A percentile compares a stretch with the other conserved stretches of the same genome.
These are phyloP conservation scores for Botrytis cinerea DNA, from an alignment of 2,329 filamentous ascomycete genomes.

Conservation along the genomic window DNA sequence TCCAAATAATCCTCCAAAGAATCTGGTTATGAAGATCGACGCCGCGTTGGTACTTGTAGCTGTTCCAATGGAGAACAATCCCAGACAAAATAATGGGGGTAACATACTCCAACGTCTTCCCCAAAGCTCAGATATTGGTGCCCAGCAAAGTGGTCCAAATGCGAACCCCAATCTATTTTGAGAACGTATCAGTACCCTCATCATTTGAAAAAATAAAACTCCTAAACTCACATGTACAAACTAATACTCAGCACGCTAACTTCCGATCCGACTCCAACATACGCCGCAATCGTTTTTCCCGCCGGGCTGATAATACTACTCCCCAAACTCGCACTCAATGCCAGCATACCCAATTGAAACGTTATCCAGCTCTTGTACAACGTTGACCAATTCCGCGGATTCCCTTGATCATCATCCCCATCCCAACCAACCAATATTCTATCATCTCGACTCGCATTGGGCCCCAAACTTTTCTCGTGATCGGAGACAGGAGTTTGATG, in stretches of 20 bases:
- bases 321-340: slow-evolving; percentile 51
- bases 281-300: slow-evolving; percentile 45
- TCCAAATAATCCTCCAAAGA: slow-evolving; percentile 65
- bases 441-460: slow-evolving; percentile 49
- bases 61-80: slow-evolving; percentile 62
- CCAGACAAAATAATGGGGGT: slow-evolving; percentile 57
- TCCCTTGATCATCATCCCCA: slow-evolving; percentile 43
- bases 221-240: slow-evolving; percentile 46
- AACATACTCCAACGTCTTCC: slow-evolving; percentile 62
- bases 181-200: slow-evolving; percentile 3
- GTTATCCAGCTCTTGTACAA: slow-evolving; percentile 51
- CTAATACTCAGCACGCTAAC: slow-evolving; percentile 49
- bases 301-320: slow-evolving; percentile 54
- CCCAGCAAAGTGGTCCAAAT: slow-evolving; percentile 60
- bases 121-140: slow-evolving; percentile 63
- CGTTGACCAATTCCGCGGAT: slow-evolving; percentile 51
- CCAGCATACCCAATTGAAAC: slow-evolving; percentile 51
- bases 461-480: background rate
- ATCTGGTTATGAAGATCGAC: slow-evolving; percentile 64
- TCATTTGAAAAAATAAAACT: background rate
- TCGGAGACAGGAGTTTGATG: background rate
- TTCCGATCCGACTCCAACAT: slow-evolving; percentile 48
- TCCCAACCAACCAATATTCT: slow-evolving; percentile 75
- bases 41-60: slow-evolving; percentile 59
- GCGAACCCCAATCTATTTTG: slow-evolving; percentile 46